Percentiles rank a stretch among this genome's conserved stretches.
These are phyloP conservation scores for Pythium sp. DNA, from an alignment of 352 stramenopile species.

Conservation along the genomic window DNA sequence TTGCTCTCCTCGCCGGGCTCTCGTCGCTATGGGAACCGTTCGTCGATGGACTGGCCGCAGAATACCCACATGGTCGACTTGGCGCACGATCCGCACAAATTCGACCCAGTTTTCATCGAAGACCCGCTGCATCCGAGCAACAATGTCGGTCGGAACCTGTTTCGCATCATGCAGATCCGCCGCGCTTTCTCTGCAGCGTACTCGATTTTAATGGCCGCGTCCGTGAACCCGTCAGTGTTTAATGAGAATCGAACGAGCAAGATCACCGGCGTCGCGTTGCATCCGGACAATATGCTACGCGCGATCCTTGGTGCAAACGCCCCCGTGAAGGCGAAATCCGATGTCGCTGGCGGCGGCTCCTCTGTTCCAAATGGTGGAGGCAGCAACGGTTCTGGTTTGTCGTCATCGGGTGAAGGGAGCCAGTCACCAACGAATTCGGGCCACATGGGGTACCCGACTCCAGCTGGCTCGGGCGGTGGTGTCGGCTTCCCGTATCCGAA, in stretches of 20 bases:
- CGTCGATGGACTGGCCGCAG: constrained; percentile 55
- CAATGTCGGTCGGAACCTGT: constrained; percentile 96
- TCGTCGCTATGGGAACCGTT: constrained; percentile 65
- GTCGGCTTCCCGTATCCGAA: constrained; percentile 20
- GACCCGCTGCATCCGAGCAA: constrained; percentile 93
- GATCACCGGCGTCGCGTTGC: constrained; percentile 63
- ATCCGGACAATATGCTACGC: constrained; percentile 79
- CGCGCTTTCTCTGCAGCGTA: constrained; percentile 75
- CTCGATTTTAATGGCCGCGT: constrained; percentile 58
- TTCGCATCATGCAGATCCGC: constrained; percentile 91
- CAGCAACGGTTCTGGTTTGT: neutral
- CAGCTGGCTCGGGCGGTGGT: neutral
- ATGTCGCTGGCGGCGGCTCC: constrained; percentile 15
- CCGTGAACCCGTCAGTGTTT: constrained; percentile 51
- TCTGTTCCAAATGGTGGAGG: neutral
- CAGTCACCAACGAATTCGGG: constrained; percentile 20
- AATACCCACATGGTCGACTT: constrained; percentile 42
- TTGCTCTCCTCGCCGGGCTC: constrained; percentile 56
- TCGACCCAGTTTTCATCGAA: constrained; percentile 95
- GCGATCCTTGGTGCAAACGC: constrained; percentile 59
- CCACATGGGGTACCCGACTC: constrained; percentile 19
- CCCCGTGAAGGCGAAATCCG: constrained; percentile 51
- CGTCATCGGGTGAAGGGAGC: constrained; percentile 5
- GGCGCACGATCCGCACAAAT: constrained; percentile 87
- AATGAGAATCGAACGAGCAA: constrained; percentile 50